Evolutionary conservation across 805 yeast genomes (phyloP), one percentile per base, ranked within the genome.

Genomic region (Kodamaea neixiangensis): DNA sequence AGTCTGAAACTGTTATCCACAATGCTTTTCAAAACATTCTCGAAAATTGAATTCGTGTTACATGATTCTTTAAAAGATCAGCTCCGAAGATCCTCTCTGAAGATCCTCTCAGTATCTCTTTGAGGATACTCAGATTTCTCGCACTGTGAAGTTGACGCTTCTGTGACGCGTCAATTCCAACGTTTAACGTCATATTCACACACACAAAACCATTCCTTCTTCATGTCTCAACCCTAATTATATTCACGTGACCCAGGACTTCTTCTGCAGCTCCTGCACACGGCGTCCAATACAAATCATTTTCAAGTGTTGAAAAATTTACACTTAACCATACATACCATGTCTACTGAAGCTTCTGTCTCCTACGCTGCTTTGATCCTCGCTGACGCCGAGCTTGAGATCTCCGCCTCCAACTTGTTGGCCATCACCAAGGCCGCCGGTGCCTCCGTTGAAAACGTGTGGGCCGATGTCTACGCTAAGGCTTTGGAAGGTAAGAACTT

Each of bases 301-400:
- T 37, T 37, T 17, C 41, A 47, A 47, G 11, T n/a, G n/a, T 39
- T 47, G 31, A 25, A 25, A 10, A 13, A 25, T 9, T 25, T 25
- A 25, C 40, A 39, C 31, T 37, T 39, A 29, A 44, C 25, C 43
- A 53, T 42, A 38, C 47, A 54, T 75, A 65, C 75, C 44, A 89
- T 89, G 96, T 87, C 96, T 76, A 70, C 82, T 68, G 96, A 91
- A 83, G 83, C 96, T 71, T 85, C 93, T 73, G 89, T 90, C 73
- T 88, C 97, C 67, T 91, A 90, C 88, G 98, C 99, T 76, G 97
- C 98, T 72, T 86, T 93, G 78, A 91, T 93, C 81, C 84, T 93
- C 78, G 97, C 97, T 64, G 99, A 93, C 74, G 89, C 97, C 70
- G 97, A 90, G 71, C 80, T 90, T 71, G 97, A 92, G 78, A 83